Percentiles rank a stretch among this genome's conserved stretches.
Conservation (phyloP, 176 grass and related monocot species). For the Raddia distichophylla region DNA sequence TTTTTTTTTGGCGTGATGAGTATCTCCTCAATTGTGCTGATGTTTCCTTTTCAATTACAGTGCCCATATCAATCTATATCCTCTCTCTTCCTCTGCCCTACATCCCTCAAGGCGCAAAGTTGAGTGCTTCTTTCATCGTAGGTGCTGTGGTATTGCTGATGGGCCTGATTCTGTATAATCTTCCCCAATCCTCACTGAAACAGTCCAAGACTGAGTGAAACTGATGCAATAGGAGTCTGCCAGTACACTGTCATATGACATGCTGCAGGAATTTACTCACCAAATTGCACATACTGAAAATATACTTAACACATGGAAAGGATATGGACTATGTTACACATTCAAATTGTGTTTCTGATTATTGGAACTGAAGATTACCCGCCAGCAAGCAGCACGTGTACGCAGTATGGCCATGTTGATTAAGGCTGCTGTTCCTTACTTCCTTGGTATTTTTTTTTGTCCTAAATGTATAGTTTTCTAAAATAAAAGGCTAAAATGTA, state of each 20-base stretch:
- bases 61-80: conserved; percentile 84
- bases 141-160: conserved; percentile 58
- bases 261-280: not conserved
- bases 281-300: not conserved
- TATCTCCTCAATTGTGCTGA: not conserved
- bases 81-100: conserved; percentile 86
- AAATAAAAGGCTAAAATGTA: too few species aligned
- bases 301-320: not conserved
- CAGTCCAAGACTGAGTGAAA: conserved; percentile 45
- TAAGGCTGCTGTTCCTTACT: not conserved
- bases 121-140: conserved; percentile 60
- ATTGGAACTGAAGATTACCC: not conserved
- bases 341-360: not conserved
- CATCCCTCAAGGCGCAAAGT: conserved; percentile 59
- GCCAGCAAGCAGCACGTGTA: not conserved
- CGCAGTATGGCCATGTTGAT: not conserved
- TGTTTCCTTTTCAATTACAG: conserved; percentile 48
- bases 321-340: not conserved
- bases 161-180: conserved; percentile 74
- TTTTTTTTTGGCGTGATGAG: conserved; percentile 11
- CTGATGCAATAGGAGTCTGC: not conserved
- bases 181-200: conserved; percentile 52
- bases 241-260: not conserved
- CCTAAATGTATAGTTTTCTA: too few species aligned
- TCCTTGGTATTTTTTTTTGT: too few species aligned